Evolutionary conservation across 345 rosid species (phyloP), one percentile per base, ranked within the genome.

Genomic region (Eucalyptus decipiens): DNA sequence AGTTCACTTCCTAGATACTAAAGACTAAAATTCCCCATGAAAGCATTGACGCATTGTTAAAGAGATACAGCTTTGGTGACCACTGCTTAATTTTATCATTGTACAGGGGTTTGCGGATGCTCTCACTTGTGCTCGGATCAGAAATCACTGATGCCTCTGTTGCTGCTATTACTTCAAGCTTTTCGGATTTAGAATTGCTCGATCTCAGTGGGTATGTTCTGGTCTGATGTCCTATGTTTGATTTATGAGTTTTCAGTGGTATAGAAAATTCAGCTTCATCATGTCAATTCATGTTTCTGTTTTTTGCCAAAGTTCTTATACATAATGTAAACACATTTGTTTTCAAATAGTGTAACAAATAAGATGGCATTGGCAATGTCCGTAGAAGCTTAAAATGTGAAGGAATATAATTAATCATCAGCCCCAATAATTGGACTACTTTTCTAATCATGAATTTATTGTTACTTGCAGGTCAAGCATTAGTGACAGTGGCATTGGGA

Each of bases 181-280:
- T 91, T 91, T 92, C 96, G 85, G 95, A 93, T 83, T 90, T 98
- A 90, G 99, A 98, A 91, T 90, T 96, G 86, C 99, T 98, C 89
- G 99, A 98, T 94, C 93, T 98, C 80, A 97, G 99, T 91, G 99
- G 99, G 99, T 98, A 95, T 90, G 99, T 94, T 88, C 86, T 86
- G 43, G 65, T 69, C 51, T 23, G 28, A 88, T 54, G 88, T 87
- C 88, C 72, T n/a, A 65, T 15, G 26, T 43, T 15, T 62, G 86
- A 48, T 88, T 26, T 52, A 28, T 81, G 72, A 42, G 69, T 17
- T 80, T 30, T 37, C 62, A 18, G 76, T 40, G 48, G 40, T 17
- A 23, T 45, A 34, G 32, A 43, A 76, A 76, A 76, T 76, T 40
- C 47, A 76, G 45, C 83, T 76, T 76, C 47, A 37, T 37, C 8